Base-by-base conservation (phyloP, 768 basidiomycete species). In the Mycena galopus region DNA sequence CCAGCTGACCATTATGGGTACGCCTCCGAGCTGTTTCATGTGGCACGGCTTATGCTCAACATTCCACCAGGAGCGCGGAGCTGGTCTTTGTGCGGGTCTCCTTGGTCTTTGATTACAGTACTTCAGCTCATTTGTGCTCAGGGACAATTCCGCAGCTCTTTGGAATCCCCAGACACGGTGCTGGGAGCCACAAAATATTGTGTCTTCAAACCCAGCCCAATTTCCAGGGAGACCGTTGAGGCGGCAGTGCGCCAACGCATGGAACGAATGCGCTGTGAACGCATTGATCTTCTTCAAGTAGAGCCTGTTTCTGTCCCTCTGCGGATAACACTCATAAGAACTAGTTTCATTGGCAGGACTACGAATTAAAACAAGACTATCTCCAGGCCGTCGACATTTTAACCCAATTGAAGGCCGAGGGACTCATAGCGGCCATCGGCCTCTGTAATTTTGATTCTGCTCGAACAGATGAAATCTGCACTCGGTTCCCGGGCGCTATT, bases 111-210 rank as follows among this genome's bases (percentile, higher is more conserved):
- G 68, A 53, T 19, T 8, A 25, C 42, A n/a, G 25, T 12, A 2
- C 27, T 50, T 8, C 32, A 27, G 29, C 32, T 53, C 12, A 57
- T n/a, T n/a, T 29, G n/a, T 74, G 51, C 39, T 8, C 79, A 95
- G 94, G 94, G 94, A 11, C 89, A 92, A 79, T 93, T 93, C 82
- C 87, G 87, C 76, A 77, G 82, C 73, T 83, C 85, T 19, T 79
- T 89, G 23, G 78, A 83, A 30, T 72, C 81, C 39, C 76, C 85
- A 32, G 77, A 83, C 35, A 73, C 80, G 4, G 86, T 93, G 8
- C 73, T 95, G 32, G 92, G 93, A 50, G 94, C 92, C 1, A 96
- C 95, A 5, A 96, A 96, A 78, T 96, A 93, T 93, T 95, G 94
- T 80, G 88, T 94, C 14, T 95, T 95, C 83, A 85, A 88, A 65